phyloP scores from a whole-genome alignment of 805 yeast genomes.

The Kodamaea nitidulidarum region DNA sequence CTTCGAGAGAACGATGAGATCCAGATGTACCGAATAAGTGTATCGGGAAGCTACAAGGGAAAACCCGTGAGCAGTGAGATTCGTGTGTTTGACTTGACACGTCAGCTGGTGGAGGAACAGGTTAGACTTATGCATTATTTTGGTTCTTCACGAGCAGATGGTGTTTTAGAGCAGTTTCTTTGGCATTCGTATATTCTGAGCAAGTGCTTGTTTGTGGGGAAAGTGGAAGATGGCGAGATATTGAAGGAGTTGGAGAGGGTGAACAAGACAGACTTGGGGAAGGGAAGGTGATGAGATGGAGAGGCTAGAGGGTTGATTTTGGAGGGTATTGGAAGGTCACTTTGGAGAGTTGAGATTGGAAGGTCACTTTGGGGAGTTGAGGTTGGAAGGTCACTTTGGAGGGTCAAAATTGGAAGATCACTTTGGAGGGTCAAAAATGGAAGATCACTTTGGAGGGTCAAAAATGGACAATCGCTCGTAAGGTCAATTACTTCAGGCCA shows the following conservation, averaged over 20 bases:
- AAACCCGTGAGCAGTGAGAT: slow-evolving; percentile 12
- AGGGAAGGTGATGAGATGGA: neutral
- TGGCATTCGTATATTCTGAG: slow-evolving; percentile 21
- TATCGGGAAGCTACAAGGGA: slow-evolving; percentile 8
- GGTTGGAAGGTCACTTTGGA: no score
- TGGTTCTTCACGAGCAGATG: no score
- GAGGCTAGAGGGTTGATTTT: no score
- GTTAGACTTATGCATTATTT: slow-evolving; percentile 3
- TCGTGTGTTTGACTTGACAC: slow-evolving; percentile 14
- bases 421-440: no score
- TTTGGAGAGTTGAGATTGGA: no score
- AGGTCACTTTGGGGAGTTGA: no score
- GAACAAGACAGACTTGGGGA: slow-evolving; percentile 10
- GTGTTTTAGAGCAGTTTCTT: slow-evolving; percentile 1
- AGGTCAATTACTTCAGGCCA: no score
- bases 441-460: no score
- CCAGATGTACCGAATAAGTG: slow-evolving; percentile 11
- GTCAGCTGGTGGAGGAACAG: slow-evolving; percentile 7
- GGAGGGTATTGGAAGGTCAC: no score
- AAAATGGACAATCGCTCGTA: no score
- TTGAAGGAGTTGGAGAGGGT: slow-evolving; percentile 14
- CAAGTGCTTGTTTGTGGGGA: slow-evolving; percentile 31
- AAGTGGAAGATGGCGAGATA: slow-evolving; percentile 9
- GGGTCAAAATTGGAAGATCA: no score
- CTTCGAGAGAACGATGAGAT: slow-evolving; percentile 2